These are phyloP conservation scores for Sporisorium iseilematis-ciliati DNA, from an alignment of 1,284 basidiomycete species.

Conservation along the genomic window DNA sequence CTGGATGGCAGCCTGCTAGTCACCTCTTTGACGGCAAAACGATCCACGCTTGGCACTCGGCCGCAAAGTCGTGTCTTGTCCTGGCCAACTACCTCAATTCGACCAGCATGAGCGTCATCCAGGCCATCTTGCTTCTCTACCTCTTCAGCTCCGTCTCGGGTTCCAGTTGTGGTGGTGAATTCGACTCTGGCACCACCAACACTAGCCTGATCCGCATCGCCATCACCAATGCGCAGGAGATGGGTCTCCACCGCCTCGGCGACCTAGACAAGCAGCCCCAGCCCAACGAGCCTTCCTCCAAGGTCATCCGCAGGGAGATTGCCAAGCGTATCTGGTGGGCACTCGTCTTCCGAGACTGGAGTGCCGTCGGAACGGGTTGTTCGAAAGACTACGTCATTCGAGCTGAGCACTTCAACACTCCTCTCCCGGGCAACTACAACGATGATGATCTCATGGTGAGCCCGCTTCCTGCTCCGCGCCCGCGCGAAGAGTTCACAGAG, in stretches of 20 bases:
- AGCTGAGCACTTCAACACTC: conserved; percentile 64
- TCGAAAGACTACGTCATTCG: conserved; percentile 56
- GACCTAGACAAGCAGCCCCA: conserved; percentile 56
- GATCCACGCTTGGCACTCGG: conserved; percentile 61
- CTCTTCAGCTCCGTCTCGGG: conserved; percentile 44
- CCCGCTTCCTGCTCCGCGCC: conserved; percentile 51
- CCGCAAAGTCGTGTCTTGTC: conserved; percentile 59
- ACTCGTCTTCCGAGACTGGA: conserved; percentile 63
- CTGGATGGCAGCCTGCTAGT: conserved; percentile 42
- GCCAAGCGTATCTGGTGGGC: conserved; percentile 67
- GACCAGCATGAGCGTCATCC: conserved; percentile 58
- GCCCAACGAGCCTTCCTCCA: conserved; percentile 47
- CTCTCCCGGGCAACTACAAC: conserved; percentile 66
- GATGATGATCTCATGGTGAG: conserved; percentile 58
- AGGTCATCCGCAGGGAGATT: conserved; percentile 59
- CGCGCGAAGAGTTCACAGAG: conserved; percentile 60
- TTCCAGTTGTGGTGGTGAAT: conserved; percentile 32
- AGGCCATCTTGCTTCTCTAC: conserved; percentile 57
- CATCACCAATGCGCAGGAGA: conserved; percentile 65
- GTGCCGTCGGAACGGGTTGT: conserved; percentile 38
- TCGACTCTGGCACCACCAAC: conserved; percentile 35
- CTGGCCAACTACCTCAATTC: conserved; percentile 60
- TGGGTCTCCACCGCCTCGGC: conserved; percentile 65
- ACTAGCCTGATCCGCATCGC: conserved; percentile 54
- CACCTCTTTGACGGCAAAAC: conserved; percentile 64